These are phyloP conservation scores for Lactarius akahatsu DNA, from an alignment of 768 basidiomycete species.

Conservation along the genomic window DNA sequence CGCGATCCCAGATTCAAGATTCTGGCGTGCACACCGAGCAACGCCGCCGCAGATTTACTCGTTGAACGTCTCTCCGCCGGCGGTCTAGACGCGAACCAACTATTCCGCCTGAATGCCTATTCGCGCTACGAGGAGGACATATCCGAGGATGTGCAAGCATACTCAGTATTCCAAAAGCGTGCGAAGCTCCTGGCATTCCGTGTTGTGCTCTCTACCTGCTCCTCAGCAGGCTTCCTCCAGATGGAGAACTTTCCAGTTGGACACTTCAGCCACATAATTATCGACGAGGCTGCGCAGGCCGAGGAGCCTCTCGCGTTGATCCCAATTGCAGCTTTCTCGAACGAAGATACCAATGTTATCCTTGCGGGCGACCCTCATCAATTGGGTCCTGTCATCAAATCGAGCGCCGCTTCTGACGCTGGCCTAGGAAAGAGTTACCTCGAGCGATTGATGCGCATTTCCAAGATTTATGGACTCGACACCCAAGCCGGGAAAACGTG, in stretches of 20 bases:
- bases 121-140: constrained; percentile 38
- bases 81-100: constrained; percentile 36
- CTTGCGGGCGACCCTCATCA: constrained; percentile 73
- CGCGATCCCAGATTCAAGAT: constrained; percentile 45
- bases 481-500: constrained; percentile 27
- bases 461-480: constrained; percentile 28
- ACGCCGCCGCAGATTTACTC: constrained; percentile 65
- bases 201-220: constrained; percentile 64
- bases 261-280: constrained; percentile 65
- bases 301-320: constrained; percentile 68
- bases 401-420: constrained; percentile 52
- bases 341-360: constrained; percentile 52
- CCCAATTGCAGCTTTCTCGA: constrained; percentile 58
- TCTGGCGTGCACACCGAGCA: constrained; percentile 66
- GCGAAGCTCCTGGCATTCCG: constrained; percentile 43
- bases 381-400: constrained; percentile 66
- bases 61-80: constrained; percentile 41
- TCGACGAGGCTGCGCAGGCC: constrained; percentile 73
- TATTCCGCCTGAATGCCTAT: constrained; percentile 64
- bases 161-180: constrained; percentile 39
- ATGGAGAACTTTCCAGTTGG: constrained; percentile 59
- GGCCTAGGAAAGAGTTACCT: constrained; percentile 61
- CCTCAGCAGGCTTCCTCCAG: constrained; percentile 55
- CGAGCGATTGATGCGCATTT: constrained; percentile 50
- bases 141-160: constrained; percentile 42